Evolutionary conservation across 495 filamentous ascomycete species (phyloP), one percentile per base, ranked within the genome.

Genomic region (Penicillium tannophilum): DNA sequence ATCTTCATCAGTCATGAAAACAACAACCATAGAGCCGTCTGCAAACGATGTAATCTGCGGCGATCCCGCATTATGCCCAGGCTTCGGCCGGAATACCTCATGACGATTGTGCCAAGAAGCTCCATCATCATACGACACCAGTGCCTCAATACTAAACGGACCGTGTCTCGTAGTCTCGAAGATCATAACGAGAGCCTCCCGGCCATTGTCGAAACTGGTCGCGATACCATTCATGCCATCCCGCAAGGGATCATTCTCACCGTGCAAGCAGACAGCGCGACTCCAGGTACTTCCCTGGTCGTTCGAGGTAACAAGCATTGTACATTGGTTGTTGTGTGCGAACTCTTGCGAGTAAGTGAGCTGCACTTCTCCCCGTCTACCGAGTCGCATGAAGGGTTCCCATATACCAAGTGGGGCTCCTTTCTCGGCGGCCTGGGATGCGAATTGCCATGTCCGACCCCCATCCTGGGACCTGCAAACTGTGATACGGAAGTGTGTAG

Each of bases 1-100:
- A 33, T 85, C 82, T 58, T 88, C 85, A 59, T 88, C 81, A 1
- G 84, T 88, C 81, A 85, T 83, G 63, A 88, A 88, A 33, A 81
- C 80, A 0, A 76, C 76, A 2, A 82, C 83, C 50, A 89, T 54
- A 2, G 77, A 81, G 9, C 81, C 83, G 41, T 86, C 84, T 0
- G 79, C 82, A 56, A 79, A 77, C 11, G 80, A 80, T 16, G 76
- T 66, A 30, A 89, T 79, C 63, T 86, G 81, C 33, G 86, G 86
- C 20, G 86, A 80, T 10, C 84, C 84, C 0, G 84, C 84, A 59
- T 83, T 79, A 16, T 74, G 70, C 3, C 76, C 76, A 0, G 60
- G 66, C 0, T 76, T 74, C 4, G 76, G 78, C 14, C 66, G 59
- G 63, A 82, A 86, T 0, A 87, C 74, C 12, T 70, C 68, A 51